These are phyloP conservation scores for Suillus subluteus DNA, from an alignment of 768 basidiomycete species.

Conservation along the genomic window DNA sequence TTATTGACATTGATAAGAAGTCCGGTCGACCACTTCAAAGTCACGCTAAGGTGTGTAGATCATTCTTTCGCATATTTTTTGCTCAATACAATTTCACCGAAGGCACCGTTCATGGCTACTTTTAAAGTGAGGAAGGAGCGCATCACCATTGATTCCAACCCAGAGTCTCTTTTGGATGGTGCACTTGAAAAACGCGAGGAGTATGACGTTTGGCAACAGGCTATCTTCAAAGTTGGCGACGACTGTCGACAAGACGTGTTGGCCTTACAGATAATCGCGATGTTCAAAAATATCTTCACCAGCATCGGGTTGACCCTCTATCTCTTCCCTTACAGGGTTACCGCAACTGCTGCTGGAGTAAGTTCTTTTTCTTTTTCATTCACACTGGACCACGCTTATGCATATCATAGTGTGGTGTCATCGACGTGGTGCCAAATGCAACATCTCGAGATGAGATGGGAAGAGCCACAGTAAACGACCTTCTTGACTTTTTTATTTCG, in stretches of 20 bases:
- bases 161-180: constrained; percentile 74
- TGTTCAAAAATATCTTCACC: constrained; percentile 99
- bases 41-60: constrained; percentile 82
- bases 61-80: not conserved
- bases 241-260: constrained; percentile 99
- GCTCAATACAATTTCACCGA: constrained; percentile 12
- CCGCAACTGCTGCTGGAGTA: constrained; percentile 95
- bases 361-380: constrained; percentile 33
- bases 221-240: constrained; percentile 99
- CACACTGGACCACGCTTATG: not conserved
- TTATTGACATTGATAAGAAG: constrained; percentile 97
- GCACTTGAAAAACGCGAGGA: constrained; percentile 57
- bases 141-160: constrained; percentile 65
- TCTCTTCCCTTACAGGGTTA: constrained; percentile 94
- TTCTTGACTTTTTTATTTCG: constrained; percentile 90
- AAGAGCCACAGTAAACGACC: constrained; percentile 95
- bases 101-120: constrained; percentile 99
- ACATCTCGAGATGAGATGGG: constrained; percentile 99
- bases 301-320: constrained; percentile 88
- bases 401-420: constrained; percentile 85
- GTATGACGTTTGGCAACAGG: constrained; percentile 95
- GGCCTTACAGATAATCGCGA: constrained; percentile 95
- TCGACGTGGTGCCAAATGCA: constrained; percentile 97
- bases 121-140: constrained; percentile 96
- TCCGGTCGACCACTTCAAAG: constrained; percentile 96